Conservation (phyloP, 306 rosid genomes). For the Luffa acutangula region DNA sequence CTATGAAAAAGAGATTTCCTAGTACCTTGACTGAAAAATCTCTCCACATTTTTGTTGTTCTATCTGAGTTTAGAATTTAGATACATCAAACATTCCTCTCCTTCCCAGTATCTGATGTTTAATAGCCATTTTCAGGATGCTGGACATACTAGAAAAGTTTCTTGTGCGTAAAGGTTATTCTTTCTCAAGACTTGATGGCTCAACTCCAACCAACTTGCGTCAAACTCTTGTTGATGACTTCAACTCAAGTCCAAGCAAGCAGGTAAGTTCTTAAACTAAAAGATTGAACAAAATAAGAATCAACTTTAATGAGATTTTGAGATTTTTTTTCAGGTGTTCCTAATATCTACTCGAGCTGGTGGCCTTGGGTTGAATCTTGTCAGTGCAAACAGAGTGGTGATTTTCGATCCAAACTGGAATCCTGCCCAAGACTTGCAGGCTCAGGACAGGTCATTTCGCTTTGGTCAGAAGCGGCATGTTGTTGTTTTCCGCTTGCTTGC, state of each 20-base stretch:
- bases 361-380: slow-evolving; percentile 98
- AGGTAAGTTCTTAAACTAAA: slow-evolving; percentile 25
- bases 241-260: slow-evolving; percentile 92
- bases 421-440: slow-evolving; percentile 97
- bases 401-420: slow-evolving; percentile 97
- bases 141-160: slow-evolving; percentile 84
- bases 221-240: slow-evolving; percentile 82
- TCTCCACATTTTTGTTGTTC: background rate
- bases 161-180: slow-evolving; percentile 79
- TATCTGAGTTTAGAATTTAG: background rate
- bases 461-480: slow-evolving; percentile 89
- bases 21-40: background rate
- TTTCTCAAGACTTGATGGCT: slow-evolving; percentile 92
- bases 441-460: slow-evolving; percentile 91
- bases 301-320: background rate
- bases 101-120: slow-evolving; percentile 19
- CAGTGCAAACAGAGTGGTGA: slow-evolving; percentile 89
- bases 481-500: slow-evolving; percentile 84
- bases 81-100: background rate
- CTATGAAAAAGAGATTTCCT: background rate
- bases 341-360: slow-evolving; percentile 93
- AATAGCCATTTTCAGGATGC: slow-evolving; percentile 56
- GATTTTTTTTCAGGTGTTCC: slow-evolving; percentile 57
- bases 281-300: background rate
- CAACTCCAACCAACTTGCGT: slow-evolving; percentile 75